Evolutionary conservation across 2,329 filamentous ascomycete genomes (phyloP).

Genomic region (Ophiostoma ulmi): DNA sequence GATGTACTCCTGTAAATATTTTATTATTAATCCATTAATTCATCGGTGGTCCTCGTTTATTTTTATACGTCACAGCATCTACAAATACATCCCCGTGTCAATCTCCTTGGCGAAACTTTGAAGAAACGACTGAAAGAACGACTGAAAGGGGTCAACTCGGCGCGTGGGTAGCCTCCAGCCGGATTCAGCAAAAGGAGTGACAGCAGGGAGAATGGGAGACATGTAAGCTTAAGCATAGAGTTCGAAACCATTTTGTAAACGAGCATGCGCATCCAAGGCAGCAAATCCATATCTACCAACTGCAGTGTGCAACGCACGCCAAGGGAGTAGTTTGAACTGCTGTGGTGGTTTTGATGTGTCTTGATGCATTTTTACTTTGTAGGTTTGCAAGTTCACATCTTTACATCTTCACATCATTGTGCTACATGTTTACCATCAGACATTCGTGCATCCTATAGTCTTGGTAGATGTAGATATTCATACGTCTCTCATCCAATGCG

Average conservation of each 20-base stretch:
- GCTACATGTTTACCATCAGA: background rate
- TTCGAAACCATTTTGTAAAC: background rate
- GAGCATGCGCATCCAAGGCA: background rate
- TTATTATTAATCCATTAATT: too few relatives aligned
- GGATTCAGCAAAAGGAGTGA: background rate
- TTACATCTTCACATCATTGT: background rate
- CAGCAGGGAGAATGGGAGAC: background rate
- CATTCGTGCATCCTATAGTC: background rate
- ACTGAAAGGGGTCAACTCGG: background rate
- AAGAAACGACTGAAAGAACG: slow-evolving; percentile 10
- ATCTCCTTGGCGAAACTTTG: slow-evolving; percentile 28
- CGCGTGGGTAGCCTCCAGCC: background rate
- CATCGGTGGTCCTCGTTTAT: too few relatives aligned
- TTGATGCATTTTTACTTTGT: background rate
- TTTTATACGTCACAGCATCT: too few relatives aligned
- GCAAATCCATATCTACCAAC: background rate
- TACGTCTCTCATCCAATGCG: background rate
- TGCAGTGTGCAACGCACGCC: background rate
- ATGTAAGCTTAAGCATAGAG: background rate
- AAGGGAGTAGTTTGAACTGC: background rate
- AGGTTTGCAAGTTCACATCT: background rate
- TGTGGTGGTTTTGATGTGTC: background rate
- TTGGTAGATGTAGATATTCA: background rate
- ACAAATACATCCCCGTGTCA: background rate
- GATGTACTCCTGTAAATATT: too few relatives aligned